Base-by-base conservation (phyloP, 2,329 filamentous ascomycete genomes). In the Reticulascus tulasneorum region DNA sequence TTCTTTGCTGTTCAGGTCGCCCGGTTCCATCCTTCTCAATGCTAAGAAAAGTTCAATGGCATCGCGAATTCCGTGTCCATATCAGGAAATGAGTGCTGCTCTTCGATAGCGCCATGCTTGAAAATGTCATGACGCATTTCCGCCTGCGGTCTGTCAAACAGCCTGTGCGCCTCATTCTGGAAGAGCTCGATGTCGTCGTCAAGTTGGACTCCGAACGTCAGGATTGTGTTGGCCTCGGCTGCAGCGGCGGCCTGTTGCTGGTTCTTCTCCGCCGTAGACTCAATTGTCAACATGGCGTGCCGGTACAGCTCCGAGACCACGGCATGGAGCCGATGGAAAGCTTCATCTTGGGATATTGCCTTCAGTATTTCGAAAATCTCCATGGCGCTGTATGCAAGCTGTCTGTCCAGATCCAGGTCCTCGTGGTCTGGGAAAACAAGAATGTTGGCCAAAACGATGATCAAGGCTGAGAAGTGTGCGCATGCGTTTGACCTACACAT, bases 391-490 rank as follows among this genome's bases (percentile, higher is more conserved):
- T 47, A 33, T 6, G 50, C 45, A 3, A 63, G 41, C 21, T 48
- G 46, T 19, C 55, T 51, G 27, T 62, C 59, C 6, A 50, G 26
- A 4, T 49, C 37, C 6, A 59, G 44, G 0, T 36, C 23, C 1
- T 37, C 34, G 32, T 58, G 52, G 1, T 42, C 42, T 1, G 58
- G 60, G 8, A 55, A 44, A 12, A 58, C 37, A 8, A 52, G 42
- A 42, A 58, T 56, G 43, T 62, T 55, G 37, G 51, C 48, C 10
- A 63, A 48, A 7, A 63, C 25, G 23, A 62, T 49, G 33, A 60
- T 54, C n/a, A 61, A 46, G 1, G 48, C 50, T 2, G 56, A 60
- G 30, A 61, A 55, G 23, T 59, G 52, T 1, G 56, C 42, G 18
- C 54, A 60, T 16, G 35, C 17, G 20, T 42, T 44, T 16, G 32